Base-by-base conservation (phyloP, 2,329 filamentous ascomycete species). In the Coniochaeta pulveracea region DNA sequence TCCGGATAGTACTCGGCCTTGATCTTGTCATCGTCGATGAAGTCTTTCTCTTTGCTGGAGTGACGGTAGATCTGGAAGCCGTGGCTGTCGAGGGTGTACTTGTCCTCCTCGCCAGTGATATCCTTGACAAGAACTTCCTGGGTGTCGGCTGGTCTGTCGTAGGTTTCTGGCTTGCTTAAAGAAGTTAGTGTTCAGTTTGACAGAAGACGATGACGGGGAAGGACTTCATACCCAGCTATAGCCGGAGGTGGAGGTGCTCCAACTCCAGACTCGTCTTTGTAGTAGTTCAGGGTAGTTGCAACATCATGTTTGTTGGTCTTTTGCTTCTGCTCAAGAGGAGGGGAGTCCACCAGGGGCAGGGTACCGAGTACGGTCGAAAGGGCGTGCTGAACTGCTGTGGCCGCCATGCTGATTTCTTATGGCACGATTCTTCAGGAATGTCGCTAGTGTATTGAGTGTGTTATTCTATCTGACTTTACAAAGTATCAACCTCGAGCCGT, bases 1-100 rank as follows among this genome's bases (percentile, higher is more conserved):
- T 86, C 80, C 0, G 75, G 71, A 52, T 86, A 88, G 57, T 86
- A 88, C 17, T 66, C 57, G 2, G 55, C 44, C 46, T 71, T 62
- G 45, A 88, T 76, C 19, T 63, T 59, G 4, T 66, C 65, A 34
- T 80, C 72, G 47, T 79, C 67, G 3, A 41, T 40, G 33, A 60
- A 62, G 4, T 47, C 46, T 11, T 41, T 35, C 25, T 56, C 42
- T 4, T 48, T 54, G 22, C 27, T 27, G 19, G 40, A 24, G 34
- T 55, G 55, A 4, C 34, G 46, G 12, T 44, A 42, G 35, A 55
- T 52, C 31, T 58, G 56, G 41, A 62, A 62, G 4, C 58, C 59
- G 36, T 59, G 49, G 34, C 35, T 41, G 42, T 61, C 57, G 18
- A 62, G 54, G 3, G 50, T 51, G 47, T 57, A 62, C n/a, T 46